A percentile compares a stretch with the other conserved stretches of the same genome.
Evolutionary conservation across 108 stramenopile genomes (phyloP).

Genomic region (Fragilaria crotonensis): DNA sequence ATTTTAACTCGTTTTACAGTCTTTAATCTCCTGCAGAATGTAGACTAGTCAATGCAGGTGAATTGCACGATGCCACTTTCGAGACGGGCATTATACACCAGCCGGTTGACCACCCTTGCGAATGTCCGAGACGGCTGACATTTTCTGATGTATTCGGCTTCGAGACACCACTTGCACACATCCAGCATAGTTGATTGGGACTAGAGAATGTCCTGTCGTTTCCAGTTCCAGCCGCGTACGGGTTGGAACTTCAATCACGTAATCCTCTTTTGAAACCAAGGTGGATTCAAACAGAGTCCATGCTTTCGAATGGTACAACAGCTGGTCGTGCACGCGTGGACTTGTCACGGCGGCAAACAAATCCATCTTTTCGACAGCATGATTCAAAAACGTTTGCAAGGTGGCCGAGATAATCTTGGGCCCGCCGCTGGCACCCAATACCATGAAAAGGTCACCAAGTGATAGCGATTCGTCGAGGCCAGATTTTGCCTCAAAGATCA

Average conservation of each 20-base stretch:
- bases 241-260: conserved; percentile 5
- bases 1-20: too few relatives aligned
- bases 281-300: conserved; percentile 6
- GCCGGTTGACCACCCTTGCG: conserved; percentile 35
- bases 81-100: too few relatives aligned
- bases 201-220: conserved; percentile 21
- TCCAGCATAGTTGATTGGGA: conserved; percentile 15
- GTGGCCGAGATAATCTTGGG: conserved; percentile 43
- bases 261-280: conserved; percentile 8
- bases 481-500: conserved; percentile 22
- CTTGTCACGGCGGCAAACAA: conserved; percentile 20
- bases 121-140: conserved; percentile 36
- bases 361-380: conserved; percentile 25
- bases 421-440: conserved; percentile 41
- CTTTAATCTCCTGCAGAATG: too few relatives aligned
- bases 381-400: conserved; percentile 38
- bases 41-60: too few relatives aligned
- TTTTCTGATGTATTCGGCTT: conserved; percentile 16
- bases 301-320: conserved; percentile 14
- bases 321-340: conserved; percentile 44
- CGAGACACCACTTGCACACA: conserved; percentile 27
- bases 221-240: conserved; percentile 11
- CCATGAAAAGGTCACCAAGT: conserved; percentile 22
- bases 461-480: too few relatives aligned
- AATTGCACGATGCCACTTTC: too few relatives aligned